These are phyloP conservation scores for Verticillium tricorpus DNA, from an alignment of 2,329 filamentous ascomycete species.

Conservation along the genomic window DNA sequence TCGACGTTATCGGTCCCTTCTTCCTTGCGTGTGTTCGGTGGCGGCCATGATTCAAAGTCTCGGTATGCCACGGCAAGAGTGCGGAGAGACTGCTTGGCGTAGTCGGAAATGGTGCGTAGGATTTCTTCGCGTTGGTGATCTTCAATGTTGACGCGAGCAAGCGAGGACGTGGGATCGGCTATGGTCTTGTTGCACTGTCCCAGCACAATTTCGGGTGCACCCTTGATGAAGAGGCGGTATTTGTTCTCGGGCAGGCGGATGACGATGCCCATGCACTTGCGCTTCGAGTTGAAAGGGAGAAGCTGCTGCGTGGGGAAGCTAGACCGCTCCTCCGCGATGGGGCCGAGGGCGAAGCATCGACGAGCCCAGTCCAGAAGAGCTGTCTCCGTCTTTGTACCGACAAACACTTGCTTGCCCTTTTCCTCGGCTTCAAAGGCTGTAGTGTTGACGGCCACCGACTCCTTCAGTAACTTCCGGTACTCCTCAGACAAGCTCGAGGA, in stretches of 20 bases:
- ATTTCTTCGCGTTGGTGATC: constrained; percentile 23
- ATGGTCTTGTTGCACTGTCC: constrained; percentile 37
- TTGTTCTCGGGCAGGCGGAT: constrained; percentile 22
- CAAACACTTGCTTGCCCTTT: constrained; percentile 36
- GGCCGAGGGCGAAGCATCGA: constrained; percentile 30
- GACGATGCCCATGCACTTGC: constrained; percentile 44
- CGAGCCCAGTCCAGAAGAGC: constrained; percentile 37
- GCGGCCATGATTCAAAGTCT: constrained; percentile 65
- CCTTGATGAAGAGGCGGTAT: constrained; percentile 46
- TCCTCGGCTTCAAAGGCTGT: constrained; percentile 49
- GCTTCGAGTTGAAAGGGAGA: constrained; percentile 46
- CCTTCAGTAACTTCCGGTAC: constrained; percentile 31
- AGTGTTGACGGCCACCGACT: constrained; percentile 41
- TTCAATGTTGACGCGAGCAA: constrained; percentile 24
- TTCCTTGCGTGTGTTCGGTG: constrained; percentile 56
- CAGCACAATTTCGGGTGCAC: constrained; percentile 47
- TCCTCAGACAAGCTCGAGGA: constrained; percentile 24
- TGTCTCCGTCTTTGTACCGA: constrained; percentile 53
- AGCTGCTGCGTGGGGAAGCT: constrained; percentile 42
- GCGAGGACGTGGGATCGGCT: constrained; percentile 36
- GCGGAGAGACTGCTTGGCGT: constrained; percentile 62
- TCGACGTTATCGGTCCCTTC: constrained; percentile 49
- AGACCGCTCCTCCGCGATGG: constrained; percentile 40
- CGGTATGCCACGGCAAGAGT: constrained; percentile 63
- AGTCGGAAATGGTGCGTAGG: constrained; percentile 34